Evolutionary conservation across 2,329 filamentous ascomycete genomes (phyloP).

Genomic region (Ophiocordyceps camponoti-leonardi): DNA sequence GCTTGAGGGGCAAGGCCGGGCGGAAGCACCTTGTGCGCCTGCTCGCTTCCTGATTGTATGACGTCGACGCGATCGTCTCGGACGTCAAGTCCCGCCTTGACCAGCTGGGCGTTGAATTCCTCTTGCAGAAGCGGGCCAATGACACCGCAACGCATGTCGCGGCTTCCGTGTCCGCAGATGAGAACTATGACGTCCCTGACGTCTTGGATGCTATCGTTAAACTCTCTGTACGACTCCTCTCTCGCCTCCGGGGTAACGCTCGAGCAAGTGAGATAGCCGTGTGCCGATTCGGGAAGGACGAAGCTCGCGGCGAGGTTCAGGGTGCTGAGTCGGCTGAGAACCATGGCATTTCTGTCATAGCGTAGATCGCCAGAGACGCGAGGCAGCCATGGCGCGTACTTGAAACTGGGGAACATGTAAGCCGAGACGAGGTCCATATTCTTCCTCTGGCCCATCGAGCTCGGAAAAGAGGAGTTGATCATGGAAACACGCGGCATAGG

Average conservation of each 20-base stretch:
- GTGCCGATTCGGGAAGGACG: neutral
- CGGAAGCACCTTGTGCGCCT: constrained; percentile 7
- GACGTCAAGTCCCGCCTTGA: constrained; percentile 29
- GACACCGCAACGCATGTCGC: constrained; percentile 69
- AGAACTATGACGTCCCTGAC: constrained; percentile 58
- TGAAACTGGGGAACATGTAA: constrained; percentile 70
- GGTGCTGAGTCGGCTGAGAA: neutral
- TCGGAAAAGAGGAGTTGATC: constrained; percentile 58
- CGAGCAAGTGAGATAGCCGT: too few species aligned
- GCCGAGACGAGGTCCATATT: constrained; percentile 35
- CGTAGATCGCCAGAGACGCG: neutral
- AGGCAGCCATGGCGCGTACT: constrained; percentile 51
- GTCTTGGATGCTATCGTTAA: constrained; percentile 39
- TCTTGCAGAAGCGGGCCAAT: constrained; percentile 55
- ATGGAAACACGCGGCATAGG: constrained; percentile 70
- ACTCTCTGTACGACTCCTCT: constrained; percentile 32
- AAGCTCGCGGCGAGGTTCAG: constrained; percentile 16
- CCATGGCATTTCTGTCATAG: too few species aligned
- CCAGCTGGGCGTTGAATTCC: constrained; percentile 50
- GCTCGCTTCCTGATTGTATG: constrained; percentile 1
- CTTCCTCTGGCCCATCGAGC: constrained; percentile 16
- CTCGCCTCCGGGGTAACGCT: constrained; percentile 9
- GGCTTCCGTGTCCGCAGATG: constrained; percentile 71
- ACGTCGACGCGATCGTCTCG: constrained; percentile 26
- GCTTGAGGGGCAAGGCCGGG: constrained; percentile 5